Evolutionary conservation across 768 basidiomycete species (phyloP).

Genomic region (Hebeloma cylindrosporum): DNA sequence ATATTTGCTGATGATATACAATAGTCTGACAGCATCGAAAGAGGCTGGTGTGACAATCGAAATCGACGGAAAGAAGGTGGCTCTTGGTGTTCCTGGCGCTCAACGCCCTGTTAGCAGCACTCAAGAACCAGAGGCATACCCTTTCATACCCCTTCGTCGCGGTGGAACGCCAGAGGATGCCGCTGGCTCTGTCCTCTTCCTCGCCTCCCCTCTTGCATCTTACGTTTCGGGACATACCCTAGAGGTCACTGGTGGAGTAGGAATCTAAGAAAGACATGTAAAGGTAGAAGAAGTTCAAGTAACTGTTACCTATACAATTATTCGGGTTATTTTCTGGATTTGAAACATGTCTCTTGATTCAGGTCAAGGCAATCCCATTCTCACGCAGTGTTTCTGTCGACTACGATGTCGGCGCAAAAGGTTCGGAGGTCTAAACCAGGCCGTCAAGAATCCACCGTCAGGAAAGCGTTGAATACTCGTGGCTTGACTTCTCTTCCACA

Average conservation of each 20-base stretch:
- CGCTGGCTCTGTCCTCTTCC: conserved; percentile 71
- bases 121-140: conserved; percentile 33
- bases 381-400: no score
- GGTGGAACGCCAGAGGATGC: conserved; percentile 75
- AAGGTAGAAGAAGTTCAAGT: no score
- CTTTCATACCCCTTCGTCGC: conserved; percentile 61
- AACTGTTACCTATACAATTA: no score
- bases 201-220: conserved; percentile 74
- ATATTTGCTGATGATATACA: not conserved
- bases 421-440: no score
- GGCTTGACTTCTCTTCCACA: conserved; percentile 11
- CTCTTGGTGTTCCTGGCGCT: conserved; percentile 72
- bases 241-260: conserved; percentile 80
- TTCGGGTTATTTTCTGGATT: no score
- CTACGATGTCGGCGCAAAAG: no score
- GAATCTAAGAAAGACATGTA: conserved; percentile 55
- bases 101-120: conserved; percentile 31
- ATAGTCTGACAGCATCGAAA: conserved; percentile 75
- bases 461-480: no score
- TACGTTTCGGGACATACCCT: conserved; percentile 84
- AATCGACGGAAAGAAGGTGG: conserved; percentile 81
- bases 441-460: no score
- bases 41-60: conserved; percentile 75
- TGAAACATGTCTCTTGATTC: no score
- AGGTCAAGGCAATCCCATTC: no score